Conservation (phyloP, 164 flowering plant genomes). For the Kingdonia uniflora region DNA sequence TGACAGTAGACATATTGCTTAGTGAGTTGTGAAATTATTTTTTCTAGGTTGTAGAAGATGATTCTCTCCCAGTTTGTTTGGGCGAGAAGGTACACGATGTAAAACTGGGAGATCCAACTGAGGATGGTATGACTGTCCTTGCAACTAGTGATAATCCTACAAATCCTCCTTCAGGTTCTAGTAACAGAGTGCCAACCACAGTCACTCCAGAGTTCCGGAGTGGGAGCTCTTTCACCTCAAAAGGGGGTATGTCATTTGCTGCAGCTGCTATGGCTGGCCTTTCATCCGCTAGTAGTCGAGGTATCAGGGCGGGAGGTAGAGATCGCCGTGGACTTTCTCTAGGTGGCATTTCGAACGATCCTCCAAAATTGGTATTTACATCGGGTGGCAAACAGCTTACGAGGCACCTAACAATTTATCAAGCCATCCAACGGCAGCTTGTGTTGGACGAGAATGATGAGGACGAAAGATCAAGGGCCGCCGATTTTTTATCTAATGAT, state of each 20-base stretch:
- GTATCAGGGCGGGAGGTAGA: constrained; percentile 54
- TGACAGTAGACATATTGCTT: too few species aligned
- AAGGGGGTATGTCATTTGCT: constrained; percentile 93
- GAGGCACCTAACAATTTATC: constrained; percentile 80
- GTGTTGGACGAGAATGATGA: constrained; percentile 73
- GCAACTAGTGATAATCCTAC: constrained; percentile 47
- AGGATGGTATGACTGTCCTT: constrained; percentile 40
- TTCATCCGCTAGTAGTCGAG: constrained; percentile 69
- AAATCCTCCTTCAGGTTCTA: constrained; percentile 59
- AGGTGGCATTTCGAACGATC: constrained; percentile 49
- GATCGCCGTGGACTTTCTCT: constrained; percentile 68
- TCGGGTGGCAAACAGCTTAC: constrained; percentile 86
- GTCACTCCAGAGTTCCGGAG: constrained; percentile 53
- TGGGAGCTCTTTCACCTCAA: constrained; percentile 57
- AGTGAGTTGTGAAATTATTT: not conserved
- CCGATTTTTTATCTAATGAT: constrained; percentile 67
- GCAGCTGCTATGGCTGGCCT: constrained; percentile 98
- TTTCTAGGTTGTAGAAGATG: constrained; percentile 69
- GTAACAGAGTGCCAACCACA: constrained; percentile 42
- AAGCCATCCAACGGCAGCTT: constrained; percentile 90
- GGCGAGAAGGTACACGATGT: constrained; percentile 92
- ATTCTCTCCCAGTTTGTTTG: constrained; percentile 63
- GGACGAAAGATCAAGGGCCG: constrained; percentile 51
- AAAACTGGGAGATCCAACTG: constrained; percentile 73
- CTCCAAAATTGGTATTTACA: constrained; percentile 67